Conservation (phyloP, 2,329 filamentous ascomycete species). For the Colletotrichum theobromicola region DNA sequence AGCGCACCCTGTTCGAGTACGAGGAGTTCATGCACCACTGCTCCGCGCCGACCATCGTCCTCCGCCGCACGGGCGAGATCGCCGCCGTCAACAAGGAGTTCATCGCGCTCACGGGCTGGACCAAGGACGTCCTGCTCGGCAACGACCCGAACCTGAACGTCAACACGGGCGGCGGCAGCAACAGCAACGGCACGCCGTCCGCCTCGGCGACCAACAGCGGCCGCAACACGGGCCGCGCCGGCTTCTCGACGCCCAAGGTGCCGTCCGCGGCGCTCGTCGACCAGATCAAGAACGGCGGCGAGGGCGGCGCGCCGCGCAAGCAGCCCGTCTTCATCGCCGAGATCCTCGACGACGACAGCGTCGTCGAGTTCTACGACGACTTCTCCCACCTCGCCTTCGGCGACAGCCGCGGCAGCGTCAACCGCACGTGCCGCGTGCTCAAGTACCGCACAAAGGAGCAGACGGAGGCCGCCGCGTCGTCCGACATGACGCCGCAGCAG, state of each 20-base stretch:
- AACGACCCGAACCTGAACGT: slow-evolving; percentile 87
- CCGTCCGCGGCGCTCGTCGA: slow-evolving; percentile 47
- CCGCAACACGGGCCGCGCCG: slow-evolving; percentile 45
- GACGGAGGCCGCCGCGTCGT: slow-evolving; percentile 36
- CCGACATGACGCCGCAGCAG: slow-evolving; percentile 45
- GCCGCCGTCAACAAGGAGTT: slow-evolving; percentile 97
- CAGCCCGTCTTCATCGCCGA: slow-evolving; percentile 92
- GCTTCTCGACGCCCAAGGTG: slow-evolving; percentile 57
- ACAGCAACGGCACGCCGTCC: too few relatives aligned
- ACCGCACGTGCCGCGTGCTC: slow-evolving; percentile 82
- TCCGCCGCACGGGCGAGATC: slow-evolving; percentile 91
- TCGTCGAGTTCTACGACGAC: slow-evolving; percentile 94
- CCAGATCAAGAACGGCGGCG: slow-evolving; percentile 35
- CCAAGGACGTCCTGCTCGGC: slow-evolving; percentile 85
- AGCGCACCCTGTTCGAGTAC: slow-evolving; percentile 90
- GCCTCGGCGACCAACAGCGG: slow-evolving; percentile 48
- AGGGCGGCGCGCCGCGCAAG: slow-evolving; percentile 49
- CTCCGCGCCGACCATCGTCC: slow-evolving; percentile 90
- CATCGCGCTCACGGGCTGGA: slow-evolving; percentile 94
- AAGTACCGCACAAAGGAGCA: slow-evolving; percentile 84
- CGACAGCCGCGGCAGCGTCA: slow-evolving; percentile 85
- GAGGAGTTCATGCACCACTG: slow-evolving; percentile 90
- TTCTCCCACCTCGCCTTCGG: slow-evolving; percentile 93
- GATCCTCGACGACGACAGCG: slow-evolving; percentile 89
- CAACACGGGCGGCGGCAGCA: slow-evolving; percentile 77